Conservation (phyloP, 768 basidiomycete species). For the Boletus pseudo-olivaceus region DNA sequence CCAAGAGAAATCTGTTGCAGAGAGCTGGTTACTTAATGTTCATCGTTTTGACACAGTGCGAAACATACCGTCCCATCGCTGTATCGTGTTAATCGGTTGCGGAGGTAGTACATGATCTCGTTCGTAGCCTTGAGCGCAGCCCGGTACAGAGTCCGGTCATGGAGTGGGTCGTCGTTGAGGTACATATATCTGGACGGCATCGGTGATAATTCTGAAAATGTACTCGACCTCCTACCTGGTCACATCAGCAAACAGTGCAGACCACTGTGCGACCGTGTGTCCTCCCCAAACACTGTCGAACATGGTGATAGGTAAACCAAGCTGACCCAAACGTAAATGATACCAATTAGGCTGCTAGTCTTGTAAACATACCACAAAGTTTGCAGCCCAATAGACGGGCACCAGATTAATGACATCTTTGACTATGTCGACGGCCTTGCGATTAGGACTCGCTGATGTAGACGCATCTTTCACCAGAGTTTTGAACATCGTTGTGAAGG, state of each 20-base stretch:
- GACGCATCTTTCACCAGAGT: constrained; percentile 14
- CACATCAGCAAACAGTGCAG: constrained; percentile 48
- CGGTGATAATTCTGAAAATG: background rate
- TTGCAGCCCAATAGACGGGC: constrained; percentile 59
- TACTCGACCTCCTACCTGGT: constrained; percentile 23
- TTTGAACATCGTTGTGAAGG: constrained; percentile 11
- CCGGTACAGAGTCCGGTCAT: constrained; percentile 33
- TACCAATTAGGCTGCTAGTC: background rate
- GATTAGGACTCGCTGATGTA: background rate
- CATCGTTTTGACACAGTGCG: background rate
- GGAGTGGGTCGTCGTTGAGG: constrained; percentile 28
- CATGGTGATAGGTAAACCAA: constrained; percentile 34
- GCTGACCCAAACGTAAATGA: background rate
- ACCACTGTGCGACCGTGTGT: constrained; percentile 40
- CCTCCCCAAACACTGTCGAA: constrained; percentile 38
- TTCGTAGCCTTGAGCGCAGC: constrained; percentile 26
- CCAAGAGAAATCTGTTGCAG: constrained; percentile 15
- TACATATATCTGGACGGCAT: constrained; percentile 34
- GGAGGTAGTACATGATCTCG: constrained; percentile 24
- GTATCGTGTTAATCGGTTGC: constrained; percentile 18
- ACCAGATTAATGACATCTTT: constrained; percentile 63
- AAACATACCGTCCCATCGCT: constrained; percentile 21
- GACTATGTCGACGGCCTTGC: constrained; percentile 53
- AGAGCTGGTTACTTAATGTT: background rate
- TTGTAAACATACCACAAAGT: constrained; percentile 46